These are phyloP conservation scores for Candida vartiovaarae DNA, from an alignment of 805 yeast species.

Conservation along the genomic window DNA sequence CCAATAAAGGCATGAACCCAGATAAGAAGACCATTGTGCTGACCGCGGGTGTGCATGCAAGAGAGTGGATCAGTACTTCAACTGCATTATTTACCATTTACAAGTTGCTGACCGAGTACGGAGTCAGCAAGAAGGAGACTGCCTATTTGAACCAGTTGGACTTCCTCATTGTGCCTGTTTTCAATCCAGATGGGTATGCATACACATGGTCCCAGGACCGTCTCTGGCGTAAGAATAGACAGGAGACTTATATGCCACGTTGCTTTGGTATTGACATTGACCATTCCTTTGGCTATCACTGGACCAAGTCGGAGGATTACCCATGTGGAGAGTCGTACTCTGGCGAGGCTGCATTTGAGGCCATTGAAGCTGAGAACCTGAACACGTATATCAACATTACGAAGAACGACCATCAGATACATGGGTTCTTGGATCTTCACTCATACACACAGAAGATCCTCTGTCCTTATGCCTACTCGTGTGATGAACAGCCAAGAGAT, in stretches of 20 bases:
- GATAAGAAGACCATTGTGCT: constrained; percentile 62
- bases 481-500: constrained; percentile 68
- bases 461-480: constrained; percentile 78
- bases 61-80: constrained; percentile 83
- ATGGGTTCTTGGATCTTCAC: constrained; percentile 77
- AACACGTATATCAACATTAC: constrained; percentile 37
- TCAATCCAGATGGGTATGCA: constrained; percentile 88
- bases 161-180: constrained; percentile 72
- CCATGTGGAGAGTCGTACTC: constrained; percentile 83
- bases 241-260: constrained; percentile 54
- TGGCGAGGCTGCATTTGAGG: constrained; percentile 68
- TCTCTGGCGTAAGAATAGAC: constrained; percentile 86
- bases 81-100: constrained; percentile 53
- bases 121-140: constrained; percentile 33
- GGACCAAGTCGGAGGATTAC: constrained; percentile 52
- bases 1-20: constrained; percentile 34
- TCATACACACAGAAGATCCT: constrained; percentile 80
- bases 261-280: constrained; percentile 86
- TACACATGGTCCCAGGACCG: constrained; percentile 77
- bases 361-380: constrained; percentile 49
- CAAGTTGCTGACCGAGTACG: constrained; percentile 41
- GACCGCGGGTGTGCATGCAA: constrained; percentile 81
- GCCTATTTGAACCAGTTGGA: constrained; percentile 52
- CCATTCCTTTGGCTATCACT: constrained; percentile 73
- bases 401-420: constrained; percentile 46